Conservation (phyloP, 2,329 filamentous ascomycete genomes). For the Clonostachys solani region DNA sequence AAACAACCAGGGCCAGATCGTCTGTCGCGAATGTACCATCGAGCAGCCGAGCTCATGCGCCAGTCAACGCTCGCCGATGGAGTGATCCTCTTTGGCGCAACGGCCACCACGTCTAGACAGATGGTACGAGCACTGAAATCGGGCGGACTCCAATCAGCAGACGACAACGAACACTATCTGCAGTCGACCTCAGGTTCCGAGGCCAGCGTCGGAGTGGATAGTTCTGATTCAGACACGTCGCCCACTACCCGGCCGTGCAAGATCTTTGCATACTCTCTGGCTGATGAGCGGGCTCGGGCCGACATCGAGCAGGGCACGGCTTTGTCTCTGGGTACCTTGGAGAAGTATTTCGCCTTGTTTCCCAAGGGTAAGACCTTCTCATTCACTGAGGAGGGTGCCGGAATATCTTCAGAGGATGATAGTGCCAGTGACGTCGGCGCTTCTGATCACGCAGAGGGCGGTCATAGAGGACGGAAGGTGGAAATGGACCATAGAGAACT, state of each 20-base stretch:
- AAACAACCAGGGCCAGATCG: conserved; percentile 10
- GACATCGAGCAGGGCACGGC: conserved; percentile 17
- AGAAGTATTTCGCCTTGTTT: conserved; percentile 20
- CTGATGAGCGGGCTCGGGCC: conserved; percentile 12
- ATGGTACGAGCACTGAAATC: conserved; percentile 1
- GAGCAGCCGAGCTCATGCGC: conserved; percentile 19
- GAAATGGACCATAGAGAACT: conserved; percentile 23
- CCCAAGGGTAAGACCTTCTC: conserved; percentile 20
- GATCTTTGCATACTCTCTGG: conserved; percentile 18
- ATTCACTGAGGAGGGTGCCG: conserved; percentile 18
- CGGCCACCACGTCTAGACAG: conserved; percentile 10
- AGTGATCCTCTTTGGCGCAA: conserved; percentile 20
- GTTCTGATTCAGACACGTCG: conserved; percentile 20
- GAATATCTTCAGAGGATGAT: conserved; percentile 21
- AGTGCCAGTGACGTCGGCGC: conserved; percentile 17
- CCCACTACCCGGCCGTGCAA: conserved; percentile 17
- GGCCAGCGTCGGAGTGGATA: conserved; percentile 10
- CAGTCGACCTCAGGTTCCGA: conserved; percentile 11
- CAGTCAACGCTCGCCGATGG: conserved; percentile 21
- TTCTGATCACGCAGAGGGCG: not conserved
- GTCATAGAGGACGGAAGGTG: not conserved
- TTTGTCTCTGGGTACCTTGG: conserved; percentile 17
- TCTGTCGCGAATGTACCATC: conserved; percentile 15
- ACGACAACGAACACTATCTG: conserved; percentile 9
- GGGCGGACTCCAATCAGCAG: conserved; percentile 3